Conservation (phyloP, 164 flowering plant genomes). For the Hamamelis virginiana region DNA sequence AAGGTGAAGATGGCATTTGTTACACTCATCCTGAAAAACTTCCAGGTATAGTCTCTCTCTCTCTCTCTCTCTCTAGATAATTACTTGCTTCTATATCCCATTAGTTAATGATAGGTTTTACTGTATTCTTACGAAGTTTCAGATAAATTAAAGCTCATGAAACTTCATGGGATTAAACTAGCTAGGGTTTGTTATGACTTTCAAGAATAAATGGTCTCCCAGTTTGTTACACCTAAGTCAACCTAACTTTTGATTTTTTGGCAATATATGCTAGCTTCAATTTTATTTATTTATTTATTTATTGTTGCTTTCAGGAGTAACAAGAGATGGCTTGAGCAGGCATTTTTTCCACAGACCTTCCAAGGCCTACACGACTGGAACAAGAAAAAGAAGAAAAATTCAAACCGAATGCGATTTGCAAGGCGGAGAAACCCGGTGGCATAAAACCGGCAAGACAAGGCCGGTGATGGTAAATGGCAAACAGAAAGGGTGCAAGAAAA, state of each 20-base stretch:
- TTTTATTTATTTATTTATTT: slow-evolving; percentile 3
- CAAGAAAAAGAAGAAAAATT: slow-evolving; percentile 91
- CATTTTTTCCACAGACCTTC: slow-evolving; percentile 99
- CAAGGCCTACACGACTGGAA: slow-evolving; percentile 98
- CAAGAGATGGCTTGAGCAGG: slow-evolving; percentile 90
- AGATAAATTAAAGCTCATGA: too few species aligned
- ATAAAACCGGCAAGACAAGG: slow-evolving; percentile 97
- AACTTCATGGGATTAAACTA: slow-evolving; percentile 14
- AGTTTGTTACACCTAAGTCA: slow-evolving; percentile 52
- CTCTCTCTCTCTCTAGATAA: neutral
- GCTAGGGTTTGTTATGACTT: slow-evolving; percentile 29
- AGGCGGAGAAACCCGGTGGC: slow-evolving; percentile 99
- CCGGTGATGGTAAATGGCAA: slow-evolving; percentile 91
- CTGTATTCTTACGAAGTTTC: neutral
- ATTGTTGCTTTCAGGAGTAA: slow-evolving; percentile 59
- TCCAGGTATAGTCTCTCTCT: slow-evolving; percentile 53
- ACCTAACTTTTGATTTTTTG: slow-evolving; percentile 55
- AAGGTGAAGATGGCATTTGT: slow-evolving; percentile 96
- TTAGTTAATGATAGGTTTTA: neutral
- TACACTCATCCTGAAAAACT: slow-evolving; percentile 95
- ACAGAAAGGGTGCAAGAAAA: slow-evolving; percentile 99
- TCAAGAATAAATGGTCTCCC: neutral
- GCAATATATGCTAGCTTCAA: neutral
- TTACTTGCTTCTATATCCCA: neutral
- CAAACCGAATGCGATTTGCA: slow-evolving; percentile 93